Evolutionary conservation across 805 yeast genomes (phyloP), one percentile per base, ranked within the genome.

Genomic region (Priceomyces medius): DNA sequence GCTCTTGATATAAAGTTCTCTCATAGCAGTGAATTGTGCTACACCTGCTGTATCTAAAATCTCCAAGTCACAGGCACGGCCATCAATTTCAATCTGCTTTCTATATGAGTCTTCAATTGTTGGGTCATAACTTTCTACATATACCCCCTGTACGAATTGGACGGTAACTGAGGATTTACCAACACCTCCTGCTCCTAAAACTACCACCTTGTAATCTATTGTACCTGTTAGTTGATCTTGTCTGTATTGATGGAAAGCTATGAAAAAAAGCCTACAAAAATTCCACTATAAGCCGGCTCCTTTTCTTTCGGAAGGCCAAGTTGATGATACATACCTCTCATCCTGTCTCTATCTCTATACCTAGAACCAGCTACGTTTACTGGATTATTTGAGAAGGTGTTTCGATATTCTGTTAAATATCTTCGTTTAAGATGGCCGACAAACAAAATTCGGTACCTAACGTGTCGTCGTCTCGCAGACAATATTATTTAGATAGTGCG

Each of bases 51-150:
- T 78, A 53, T 78, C 83, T 47, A 78, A 65, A 38, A 67, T 68
- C 64, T 91, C 97, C 52, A 91, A 71, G 49, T 85, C 87, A 56
- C 93, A 87, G 3, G 88, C 82, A 50, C 91, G 78, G 24, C 89
- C 95, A 61, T 91, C 97, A 26, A 91, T 82, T 54, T 84, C 89
- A 43, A 88, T 80, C 50, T 87, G 90, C 58, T 88, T 90, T 35
- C 95, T 73, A 64, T 91, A 93, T 0, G 97, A 88, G 58, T 91
- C 98, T 60, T 91, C 99, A 49, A 91, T 93, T 7, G 99, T 93
- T 7, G 99, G 98, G 57, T 91, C 98, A 65, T 91, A 91, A 27
- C 88, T 77, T 55, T 91, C 97, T 41, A 88, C 80, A 61, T 88
- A 90, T 2, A 85, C 85, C 8, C 93, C 93, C 59, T 88, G 95